These are phyloP conservation scores for Labyrinthula sp. DNA, from an alignment of 352 stramenopile species.

Conservation along the genomic window DNA sequence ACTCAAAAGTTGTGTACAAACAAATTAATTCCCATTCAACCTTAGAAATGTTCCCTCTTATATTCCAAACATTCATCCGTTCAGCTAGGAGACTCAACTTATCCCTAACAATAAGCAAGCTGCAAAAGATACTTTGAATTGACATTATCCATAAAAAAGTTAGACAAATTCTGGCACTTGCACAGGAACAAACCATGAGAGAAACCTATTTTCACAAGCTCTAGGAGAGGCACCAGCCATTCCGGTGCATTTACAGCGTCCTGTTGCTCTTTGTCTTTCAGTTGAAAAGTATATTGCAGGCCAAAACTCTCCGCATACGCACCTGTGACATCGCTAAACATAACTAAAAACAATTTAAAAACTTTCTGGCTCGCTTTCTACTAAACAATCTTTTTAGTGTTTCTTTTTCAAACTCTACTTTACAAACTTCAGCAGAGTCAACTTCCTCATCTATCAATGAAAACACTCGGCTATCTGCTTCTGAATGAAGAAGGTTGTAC, in stretches of 20 bases:
- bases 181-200: constrained; percentile 54
- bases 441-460: constrained; percentile 33
- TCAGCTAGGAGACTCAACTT: constrained; percentile 46
- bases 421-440: constrained; percentile 32
- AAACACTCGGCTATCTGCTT: constrained; percentile 14
- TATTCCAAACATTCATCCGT: constrained; percentile 63
- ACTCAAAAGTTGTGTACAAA: constrained; percentile 55
- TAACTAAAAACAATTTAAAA: too few relatives aligned
- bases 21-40: constrained; percentile 58
- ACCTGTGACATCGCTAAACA: background rate
- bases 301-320: constrained; percentile 36
- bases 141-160: constrained; percentile 47
- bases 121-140: too few relatives aligned
- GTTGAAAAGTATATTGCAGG: constrained; percentile 64
- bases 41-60: constrained; percentile 51
- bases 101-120: too few relatives aligned
- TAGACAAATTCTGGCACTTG: constrained; percentile 56
- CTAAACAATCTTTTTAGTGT: constrained; percentile 1
- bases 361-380: too few relatives aligned
- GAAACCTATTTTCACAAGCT: constrained; percentile 43
- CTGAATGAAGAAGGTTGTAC: constrained; percentile 47
- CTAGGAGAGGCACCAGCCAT: constrained; percentile 61
- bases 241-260: constrained; percentile 60
- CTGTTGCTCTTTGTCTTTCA: constrained; percentile 45
- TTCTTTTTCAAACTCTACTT: constrained; percentile 30